phyloP scores from a whole-genome alignment of 106 monocot genomes.

The Vanilla planifolia region DNA sequence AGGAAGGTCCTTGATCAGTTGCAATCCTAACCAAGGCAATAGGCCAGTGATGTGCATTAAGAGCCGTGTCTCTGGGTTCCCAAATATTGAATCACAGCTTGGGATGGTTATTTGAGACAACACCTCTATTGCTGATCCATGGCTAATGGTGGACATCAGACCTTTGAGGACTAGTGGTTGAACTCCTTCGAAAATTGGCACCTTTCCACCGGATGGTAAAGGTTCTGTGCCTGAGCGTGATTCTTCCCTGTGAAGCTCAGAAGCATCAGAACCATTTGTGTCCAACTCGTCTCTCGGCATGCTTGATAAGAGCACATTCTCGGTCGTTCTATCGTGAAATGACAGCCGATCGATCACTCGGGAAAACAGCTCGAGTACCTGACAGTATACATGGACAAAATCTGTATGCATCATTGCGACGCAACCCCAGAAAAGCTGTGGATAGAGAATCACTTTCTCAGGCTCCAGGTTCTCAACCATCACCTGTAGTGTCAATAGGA shows the following conservation, averaged over 20 bases:
- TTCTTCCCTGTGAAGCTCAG: conserved; percentile 52
- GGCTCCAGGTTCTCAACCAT: conserved; percentile 99
- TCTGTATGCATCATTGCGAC: conserved; percentile 98
- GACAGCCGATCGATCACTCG: conserved; percentile 75
- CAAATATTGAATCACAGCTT: conserved; percentile 89
- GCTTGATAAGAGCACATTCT: conserved; percentile 85
- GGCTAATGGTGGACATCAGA: conserved; percentile 82
- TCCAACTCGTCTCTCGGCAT: conserved; percentile 96
- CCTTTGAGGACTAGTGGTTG: conserved; percentile 96
- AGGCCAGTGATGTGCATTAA: conserved; percentile 91
- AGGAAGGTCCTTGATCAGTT: conserved; percentile 38
- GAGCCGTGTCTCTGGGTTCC: conserved; percentile 72
- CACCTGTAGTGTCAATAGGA: conserved; percentile 84
- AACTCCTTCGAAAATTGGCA: conserved; percentile 87
- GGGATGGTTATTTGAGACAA: conserved; percentile 76
- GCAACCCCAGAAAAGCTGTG: conserved; percentile 98
- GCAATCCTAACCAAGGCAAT: conserved; percentile 91
- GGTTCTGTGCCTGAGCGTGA: conserved; percentile 39
- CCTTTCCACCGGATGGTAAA: conserved; percentile 54
- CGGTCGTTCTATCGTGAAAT: conserved; percentile 83
- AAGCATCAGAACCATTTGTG: conserved; percentile 27
- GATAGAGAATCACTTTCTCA: conserved; percentile 93
- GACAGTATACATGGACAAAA: conserved; percentile 90
- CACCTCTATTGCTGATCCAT: conserved; percentile 78
- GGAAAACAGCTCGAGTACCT: conserved; percentile 81